A percentile compares a stretch with the other conserved stretches of the same genome.
Conservation (phyloP, 352 stramenopile genomes). For the Globisporangium nodosum region DNA sequence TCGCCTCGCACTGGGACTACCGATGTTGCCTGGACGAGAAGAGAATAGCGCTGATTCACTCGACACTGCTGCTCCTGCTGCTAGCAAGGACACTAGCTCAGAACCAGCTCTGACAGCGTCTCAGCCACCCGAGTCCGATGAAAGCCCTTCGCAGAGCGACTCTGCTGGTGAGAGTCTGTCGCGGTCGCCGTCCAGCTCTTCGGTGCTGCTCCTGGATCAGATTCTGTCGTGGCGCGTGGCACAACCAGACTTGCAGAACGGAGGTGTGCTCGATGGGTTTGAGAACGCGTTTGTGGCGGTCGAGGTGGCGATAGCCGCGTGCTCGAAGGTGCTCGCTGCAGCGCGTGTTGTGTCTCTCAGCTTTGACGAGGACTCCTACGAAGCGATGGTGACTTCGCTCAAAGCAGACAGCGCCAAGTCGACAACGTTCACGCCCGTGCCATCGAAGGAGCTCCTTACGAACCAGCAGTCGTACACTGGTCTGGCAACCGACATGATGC, state of each 20-base stretch:
- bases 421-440: constrained; percentile 1
- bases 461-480: constrained; percentile 3
- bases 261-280: constrained; percentile 73
- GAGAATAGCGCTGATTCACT: not conserved
- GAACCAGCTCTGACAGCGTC: constrained; percentile 13
- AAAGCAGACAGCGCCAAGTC: constrained; percentile 9
- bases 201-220: constrained; percentile 41
- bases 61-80: not conserved
- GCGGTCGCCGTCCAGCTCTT: constrained; percentile 2
- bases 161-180: not conserved
- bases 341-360: constrained; percentile 52
- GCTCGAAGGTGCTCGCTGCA: constrained; percentile 25
- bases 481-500: constrained; percentile 8
- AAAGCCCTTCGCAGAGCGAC: not conserved
- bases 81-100: not conserved
- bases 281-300: constrained; percentile 46
- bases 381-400: constrained; percentile 26
- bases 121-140: constrained; percentile 18
- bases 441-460: constrained; percentile 5
- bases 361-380: constrained; percentile 72
- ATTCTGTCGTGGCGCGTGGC: constrained; percentile 61
- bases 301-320: constrained; percentile 32
- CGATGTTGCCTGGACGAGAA: not conserved
- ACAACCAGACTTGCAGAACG: constrained; percentile 53
- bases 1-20: constrained; percentile 28